Percentiles rank a stretch among this genome's conserved stretches.
Conservation (phyloP, 1,284 basidiomycete species). For the Moesziomyces sp. region DNA sequence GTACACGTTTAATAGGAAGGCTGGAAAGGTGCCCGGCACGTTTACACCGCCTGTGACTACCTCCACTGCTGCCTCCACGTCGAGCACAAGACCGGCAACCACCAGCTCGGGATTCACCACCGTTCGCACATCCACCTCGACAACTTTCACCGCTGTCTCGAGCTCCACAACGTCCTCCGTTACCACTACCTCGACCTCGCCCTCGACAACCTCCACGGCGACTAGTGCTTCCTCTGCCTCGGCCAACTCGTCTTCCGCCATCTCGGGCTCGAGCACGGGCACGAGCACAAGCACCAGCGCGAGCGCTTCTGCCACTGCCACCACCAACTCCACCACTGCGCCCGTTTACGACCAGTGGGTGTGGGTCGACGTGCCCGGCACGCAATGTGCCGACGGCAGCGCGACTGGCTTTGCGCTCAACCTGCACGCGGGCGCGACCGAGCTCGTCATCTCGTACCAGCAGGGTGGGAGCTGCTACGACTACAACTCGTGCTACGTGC, state of each 20-base stretch:
- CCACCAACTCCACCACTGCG: not conserved
- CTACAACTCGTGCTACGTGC: constrained; percentile 25
- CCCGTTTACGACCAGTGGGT: constrained; percentile 16
- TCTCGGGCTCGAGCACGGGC: not conserved
- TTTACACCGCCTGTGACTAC: too few relatives aligned
- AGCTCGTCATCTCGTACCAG: constrained; percentile 24
- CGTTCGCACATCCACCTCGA: too few relatives aligned
- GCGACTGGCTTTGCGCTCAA: constrained; percentile 31
- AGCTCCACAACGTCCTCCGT: not conserved
- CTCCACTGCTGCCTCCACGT: not conserved
- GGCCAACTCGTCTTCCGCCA: too few relatives aligned
- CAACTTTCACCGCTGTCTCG: not conserved
- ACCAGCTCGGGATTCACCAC: not conserved
- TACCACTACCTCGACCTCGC: not conserved
- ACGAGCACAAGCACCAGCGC: not conserved
- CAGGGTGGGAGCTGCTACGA: constrained; percentile 38
- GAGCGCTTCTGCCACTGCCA: not conserved
- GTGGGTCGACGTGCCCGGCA: constrained; percentile 32
- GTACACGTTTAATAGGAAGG: constrained; percentile 28
- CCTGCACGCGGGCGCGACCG: constrained; percentile 17
- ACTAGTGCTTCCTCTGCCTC: too few relatives aligned
- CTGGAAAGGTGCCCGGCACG: constrained; percentile 7
- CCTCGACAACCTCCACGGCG: too few relatives aligned
- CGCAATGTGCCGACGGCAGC: constrained; percentile 24
- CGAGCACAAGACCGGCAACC: not conserved